Evolutionary conservation across 1,139 yeast genomes (phyloP).

Genomic region (Scheffersomyces cryptocercus): DNA sequence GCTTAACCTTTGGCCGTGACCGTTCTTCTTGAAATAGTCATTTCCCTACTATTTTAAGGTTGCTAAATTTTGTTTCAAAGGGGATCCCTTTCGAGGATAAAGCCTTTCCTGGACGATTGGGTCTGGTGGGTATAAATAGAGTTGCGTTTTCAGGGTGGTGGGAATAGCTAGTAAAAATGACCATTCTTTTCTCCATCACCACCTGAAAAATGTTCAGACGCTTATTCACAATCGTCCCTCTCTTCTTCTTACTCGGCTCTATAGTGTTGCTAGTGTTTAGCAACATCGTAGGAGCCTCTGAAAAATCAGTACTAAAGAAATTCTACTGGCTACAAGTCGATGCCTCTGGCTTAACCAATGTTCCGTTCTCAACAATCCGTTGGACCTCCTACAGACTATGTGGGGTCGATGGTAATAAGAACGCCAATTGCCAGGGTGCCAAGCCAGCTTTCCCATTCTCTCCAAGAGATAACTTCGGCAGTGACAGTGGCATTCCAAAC

Average conservation of each 20-base stretch:
- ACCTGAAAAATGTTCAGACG: constrained; percentile 13
- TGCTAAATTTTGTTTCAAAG: too few species aligned
- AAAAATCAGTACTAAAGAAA: constrained; percentile 44
- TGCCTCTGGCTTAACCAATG: constrained; percentile 55
- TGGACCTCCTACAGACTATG: constrained; percentile 78
- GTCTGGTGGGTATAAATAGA: too few species aligned
- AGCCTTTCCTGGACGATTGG: too few species aligned
- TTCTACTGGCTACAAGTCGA: constrained; percentile 76
- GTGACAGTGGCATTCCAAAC: constrained; percentile 45
- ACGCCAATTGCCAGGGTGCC: constrained; percentile 45
- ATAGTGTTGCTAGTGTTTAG: constrained; percentile 60
- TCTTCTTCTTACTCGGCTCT: constrained; percentile 39
- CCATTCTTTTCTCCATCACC: too few species aligned
- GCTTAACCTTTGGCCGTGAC: too few species aligned
- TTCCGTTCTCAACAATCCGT: constrained; percentile 46
- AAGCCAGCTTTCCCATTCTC: constrained; percentile 67
- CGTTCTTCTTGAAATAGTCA: too few species aligned
- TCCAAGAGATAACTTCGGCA: constrained; percentile 57
- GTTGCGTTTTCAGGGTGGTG: too few species aligned
- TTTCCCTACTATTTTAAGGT: too few species aligned
- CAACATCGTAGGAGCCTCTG: constrained; percentile 61
- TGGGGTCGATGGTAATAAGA: constrained; percentile 42
- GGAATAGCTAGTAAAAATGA: too few species aligned
- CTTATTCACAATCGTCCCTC: constrained; percentile 24
- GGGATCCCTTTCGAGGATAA: too few species aligned